Evolutionary conservation across 2,329 filamentous ascomycete species (phyloP), one percentile per base, ranked within the genome.

Genomic region (Phyllosticta citriasiana): DNA sequence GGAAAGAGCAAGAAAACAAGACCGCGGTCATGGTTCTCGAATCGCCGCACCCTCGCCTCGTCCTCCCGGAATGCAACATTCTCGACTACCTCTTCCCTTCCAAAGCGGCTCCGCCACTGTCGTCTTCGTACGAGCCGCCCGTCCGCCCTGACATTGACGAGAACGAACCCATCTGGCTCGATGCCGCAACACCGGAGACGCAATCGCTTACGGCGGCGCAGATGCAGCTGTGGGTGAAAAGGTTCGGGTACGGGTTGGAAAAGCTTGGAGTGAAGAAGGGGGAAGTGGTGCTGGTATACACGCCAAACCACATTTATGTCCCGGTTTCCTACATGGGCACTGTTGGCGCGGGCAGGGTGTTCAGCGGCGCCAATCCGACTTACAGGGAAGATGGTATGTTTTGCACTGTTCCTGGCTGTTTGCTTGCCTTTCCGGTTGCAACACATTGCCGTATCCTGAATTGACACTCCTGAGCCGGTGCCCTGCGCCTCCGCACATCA

Each of bases 301-400:
- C 87, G 0, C 82, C 84, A n/a, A 93, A 92, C 73, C 86, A 82
- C 65, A 72, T 93, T 14, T 89, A 87, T 75, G 89, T 87, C 69
- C 87, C 89, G 0, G 78, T 83, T 0, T 77, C 88, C 1, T 83
- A 92, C 60, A 79, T 91, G 72, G 89, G 88, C 12, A 79, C 88
- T 19, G 79, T 91, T 57, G 91, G 91, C 83, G 87, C 89, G 0
- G 88, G 88, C 3, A 88, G 88, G 1, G 77, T 93, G 58, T 93
- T 93, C 74, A 88, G 86, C 0, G 89, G 88, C 24, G 87, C 87
- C 1, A 91, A 90, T 64, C 87, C 88, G 0, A 80, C 79, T 5
- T 90, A 85, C 65, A 84, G 88, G 0, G 77, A 60, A n/a, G 16
- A 26, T 19, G 53, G 58, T 60, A 50, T 47, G 50, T 14, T 53